phyloP scores from a whole-genome alignment of 129 eudicot genomes.

The Gnaphalium uliginosum region DNA sequence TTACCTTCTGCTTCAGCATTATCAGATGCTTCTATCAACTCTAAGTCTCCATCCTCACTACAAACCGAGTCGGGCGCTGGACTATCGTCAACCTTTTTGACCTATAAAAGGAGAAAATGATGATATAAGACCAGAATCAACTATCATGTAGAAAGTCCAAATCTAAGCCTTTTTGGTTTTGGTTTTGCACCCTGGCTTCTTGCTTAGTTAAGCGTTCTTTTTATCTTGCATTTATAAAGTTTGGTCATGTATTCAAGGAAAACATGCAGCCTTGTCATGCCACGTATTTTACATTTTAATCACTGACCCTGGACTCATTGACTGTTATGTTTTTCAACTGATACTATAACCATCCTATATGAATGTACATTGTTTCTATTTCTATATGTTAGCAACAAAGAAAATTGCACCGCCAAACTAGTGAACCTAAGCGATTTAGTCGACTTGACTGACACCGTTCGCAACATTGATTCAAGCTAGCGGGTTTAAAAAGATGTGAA shows the following conservation, averaged over 20 bases:
- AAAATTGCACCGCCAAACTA: neutral
- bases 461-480: neutral
- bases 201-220: neutral
- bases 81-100: slow-evolving; percentile 51
- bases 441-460: neutral
- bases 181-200: neutral
- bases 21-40: slow-evolving; percentile 39
- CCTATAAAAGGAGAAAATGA: slow-evolving; percentile 37
- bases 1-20: slow-evolving; percentile 61
- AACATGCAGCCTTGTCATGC: neutral
- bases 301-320: neutral
- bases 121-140: neutral
- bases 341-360: neutral
- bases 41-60: slow-evolving; percentile 33
- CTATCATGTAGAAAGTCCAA: neutral
- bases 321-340: neutral
- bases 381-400: neutral
- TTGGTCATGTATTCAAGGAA: neutral
- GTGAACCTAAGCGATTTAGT: neutral
- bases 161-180: neutral
- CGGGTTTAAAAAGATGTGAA: neutral
- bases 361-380: neutral
- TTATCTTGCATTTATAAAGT: neutral
- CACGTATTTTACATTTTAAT: neutral
- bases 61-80: slow-evolving; percentile 26